Evolutionary conservation across 192 early-diverging fungal species (phyloP).

Genomic region (Linnemannia zychae): DNA sequence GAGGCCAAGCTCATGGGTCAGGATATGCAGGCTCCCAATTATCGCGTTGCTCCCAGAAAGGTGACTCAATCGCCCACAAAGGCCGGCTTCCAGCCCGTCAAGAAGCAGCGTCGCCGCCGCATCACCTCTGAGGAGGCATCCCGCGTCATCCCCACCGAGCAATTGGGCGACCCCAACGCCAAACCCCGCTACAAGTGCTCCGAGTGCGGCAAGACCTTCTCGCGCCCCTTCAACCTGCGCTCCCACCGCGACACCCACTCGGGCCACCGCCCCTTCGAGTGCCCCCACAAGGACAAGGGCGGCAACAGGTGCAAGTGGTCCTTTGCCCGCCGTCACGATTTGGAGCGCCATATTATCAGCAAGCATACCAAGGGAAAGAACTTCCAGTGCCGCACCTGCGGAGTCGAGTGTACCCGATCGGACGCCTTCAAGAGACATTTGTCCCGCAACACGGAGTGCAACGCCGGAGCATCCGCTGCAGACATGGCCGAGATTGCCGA

Average conservation of each 20-base stretch:
- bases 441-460: conserved; percentile 20
- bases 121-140: conserved; percentile 45
- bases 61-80: conserved; percentile 49
- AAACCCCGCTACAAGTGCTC: conserved; percentile 46
- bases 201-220: conserved; percentile 66
- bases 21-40: conserved; percentile 23
- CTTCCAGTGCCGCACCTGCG: conserved; percentile 40
- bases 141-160: conserved; percentile 32
- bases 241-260: conserved; percentile 74
- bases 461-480: background rate
- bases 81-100: conserved; percentile 42
- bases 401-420: conserved; percentile 23
- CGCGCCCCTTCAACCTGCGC: conserved; percentile 80
- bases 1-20: conserved; percentile 40
- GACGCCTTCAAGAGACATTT: conserved; percentile 52
- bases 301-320: conserved; percentile 70
- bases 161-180: conserved; percentile 20
- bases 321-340: conserved; percentile 90
- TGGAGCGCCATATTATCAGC: conserved; percentile 76
- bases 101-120: conserved; percentile 37
- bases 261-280: conserved; percentile 70
- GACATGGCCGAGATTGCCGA: conserved; percentile 16
- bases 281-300: conserved; percentile 41
- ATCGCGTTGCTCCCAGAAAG: conserved; percentile 43
- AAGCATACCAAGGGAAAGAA: conserved; percentile 23